A percentile compares a stretch with the other conserved stretches of the same genome.
phyloP scores from a whole-genome alignment of 1,284 basidiomycete species.

The Porogramme epimiltina region DNA sequence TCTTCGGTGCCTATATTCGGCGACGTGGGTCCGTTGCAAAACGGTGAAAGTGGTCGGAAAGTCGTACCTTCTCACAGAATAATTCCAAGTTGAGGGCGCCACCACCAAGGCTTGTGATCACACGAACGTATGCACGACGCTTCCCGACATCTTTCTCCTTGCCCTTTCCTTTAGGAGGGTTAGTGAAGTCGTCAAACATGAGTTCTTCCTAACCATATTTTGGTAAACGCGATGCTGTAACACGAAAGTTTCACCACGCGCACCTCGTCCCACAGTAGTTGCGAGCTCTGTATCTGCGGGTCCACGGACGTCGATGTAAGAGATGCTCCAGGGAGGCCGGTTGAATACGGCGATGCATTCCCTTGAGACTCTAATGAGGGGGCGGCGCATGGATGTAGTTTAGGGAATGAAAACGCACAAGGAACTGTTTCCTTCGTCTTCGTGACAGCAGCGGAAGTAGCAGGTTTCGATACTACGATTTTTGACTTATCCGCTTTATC shows the following conservation, averaged over 20 bases:
- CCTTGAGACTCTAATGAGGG: slow-evolving; percentile 45
- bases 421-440: slow-evolving; percentile 61
- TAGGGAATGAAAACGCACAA: slow-evolving; percentile 48
- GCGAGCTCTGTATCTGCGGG: slow-evolving; percentile 75
- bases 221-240: too few species aligned
- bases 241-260: too few species aligned
- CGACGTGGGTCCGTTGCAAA: background rate
- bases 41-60: background rate
- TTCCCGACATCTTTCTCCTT: slow-evolving; percentile 93
- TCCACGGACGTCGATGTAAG: slow-evolving; percentile 92
- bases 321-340: slow-evolving; percentile 88
- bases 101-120: slow-evolving; percentile 87
- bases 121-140: slow-evolving; percentile 86
- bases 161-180: slow-evolving; percentile 74
- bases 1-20: slow-evolving; percentile 81
- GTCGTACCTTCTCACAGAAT: slow-evolving; percentile 82
- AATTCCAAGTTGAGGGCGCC: slow-evolving; percentile 89
- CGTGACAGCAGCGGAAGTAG: slow-evolving; percentile 35
- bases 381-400: accelerated
- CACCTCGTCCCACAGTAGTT: slow-evolving; percentile 89
- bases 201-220: slow-evolving; percentile 75
- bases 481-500: slow-evolving; percentile 33
- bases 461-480: slow-evolving; percentile 36
- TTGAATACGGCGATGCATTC: slow-evolving; percentile 91
- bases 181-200: slow-evolving; percentile 89